These are phyloP conservation scores for Crassisporium funariophilum DNA, from an alignment of 768 basidiomycete genomes.

Conservation along the genomic window DNA sequence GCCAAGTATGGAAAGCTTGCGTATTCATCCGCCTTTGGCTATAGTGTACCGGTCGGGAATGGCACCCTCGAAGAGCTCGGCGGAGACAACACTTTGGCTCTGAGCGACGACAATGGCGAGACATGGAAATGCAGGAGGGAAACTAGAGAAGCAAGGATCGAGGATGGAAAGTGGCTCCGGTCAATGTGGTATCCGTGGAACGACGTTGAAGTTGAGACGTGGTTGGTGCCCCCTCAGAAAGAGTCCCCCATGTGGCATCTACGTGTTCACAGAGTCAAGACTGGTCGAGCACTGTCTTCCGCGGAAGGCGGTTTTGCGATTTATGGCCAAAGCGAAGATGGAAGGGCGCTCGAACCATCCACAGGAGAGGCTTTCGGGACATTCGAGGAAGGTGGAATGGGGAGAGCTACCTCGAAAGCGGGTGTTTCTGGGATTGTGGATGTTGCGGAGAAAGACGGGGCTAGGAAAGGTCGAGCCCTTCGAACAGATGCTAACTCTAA, in stretches of 20 bases:
- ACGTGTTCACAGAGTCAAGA: conserved; percentile 63
- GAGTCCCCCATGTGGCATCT: conserved; percentile 69
- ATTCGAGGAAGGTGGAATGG: conserved; percentile 46
- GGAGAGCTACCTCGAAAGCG: conserved; percentile 56
- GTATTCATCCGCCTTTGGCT: conserved; percentile 78
- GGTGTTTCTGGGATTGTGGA: conserved; percentile 67
- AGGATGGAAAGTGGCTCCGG: conserved; percentile 55
- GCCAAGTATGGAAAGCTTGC: conserved; percentile 81
- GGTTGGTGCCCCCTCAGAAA: conserved; percentile 64
- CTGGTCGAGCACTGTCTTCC: conserved; percentile 50
- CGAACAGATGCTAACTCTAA: conserved; percentile 76
- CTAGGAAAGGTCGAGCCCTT: conserved; percentile 43
- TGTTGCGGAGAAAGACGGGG: conserved; percentile 29
- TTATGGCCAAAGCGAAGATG: conserved; percentile 65
- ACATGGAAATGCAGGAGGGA: conserved; percentile 70
- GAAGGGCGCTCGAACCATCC: conserved; percentile 56
- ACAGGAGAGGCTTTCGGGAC: conserved; percentile 48
- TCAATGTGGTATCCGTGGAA: conserved; percentile 78
- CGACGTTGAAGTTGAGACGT: conserved; percentile 74
- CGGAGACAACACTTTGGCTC: conserved; percentile 69
- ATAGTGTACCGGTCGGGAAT: conserved; percentile 69
- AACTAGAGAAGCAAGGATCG: conserved; percentile 61
- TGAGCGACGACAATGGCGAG: conserved; percentile 72
- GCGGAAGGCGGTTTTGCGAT: conserved; percentile 76
- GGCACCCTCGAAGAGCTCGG: conserved; percentile 71